Base-by-base conservation (phyloP, 768 basidiomycete genomes). In the Naganishia kalamii region DNA sequence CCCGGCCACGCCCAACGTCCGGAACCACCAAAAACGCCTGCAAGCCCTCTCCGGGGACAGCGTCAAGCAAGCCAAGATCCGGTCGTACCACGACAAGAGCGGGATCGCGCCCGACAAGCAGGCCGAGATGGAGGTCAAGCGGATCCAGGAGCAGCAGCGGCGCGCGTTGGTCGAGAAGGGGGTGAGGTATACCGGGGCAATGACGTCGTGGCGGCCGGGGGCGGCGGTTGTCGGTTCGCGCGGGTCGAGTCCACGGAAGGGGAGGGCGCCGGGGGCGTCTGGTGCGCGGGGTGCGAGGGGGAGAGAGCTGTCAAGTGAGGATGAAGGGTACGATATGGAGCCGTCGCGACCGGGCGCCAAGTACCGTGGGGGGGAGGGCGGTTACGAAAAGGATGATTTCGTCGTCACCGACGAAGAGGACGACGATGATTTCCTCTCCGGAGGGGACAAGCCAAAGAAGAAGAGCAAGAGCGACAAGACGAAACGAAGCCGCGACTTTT, bases 381-480 rank as follows among this genome's bases (percentile, higher is more conserved):
- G 73, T 41, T 74, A 76, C 37, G 75, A 78, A 41, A 70, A 71
- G 50, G 77, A 78, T 57, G 77, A 73, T 27, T 78, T 78, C 63
- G 74, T 78, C 19, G 75, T 44, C 43, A n/a, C 73, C 21, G 72
- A 68, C 12, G 43, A 25, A 19, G 40, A 65, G 17, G 54, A 57
- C 29, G 43, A 57, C 40, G 59, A 64, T 23, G 33, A 41, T 25
- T 47, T 33, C 33, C 35, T 65, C 7, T n/a, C 62, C 19, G 49
- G 51, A 19, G 25, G 41, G 29, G 29, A 50, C n/a, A 68, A 12
- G 65, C 71, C 50, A 69, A 73, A 15, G 71, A 57, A 57, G n/a
- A 74, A 21, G 72, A 65, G 13, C 19, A 25, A 35, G 40, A 60
- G 33, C 6, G 33, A 33, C 15, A 57, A 40, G 51, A 57, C 49